phyloP scores from a whole-genome alignment of 2,329 filamentous ascomycete species.

The Triangularia setosa region DNA sequence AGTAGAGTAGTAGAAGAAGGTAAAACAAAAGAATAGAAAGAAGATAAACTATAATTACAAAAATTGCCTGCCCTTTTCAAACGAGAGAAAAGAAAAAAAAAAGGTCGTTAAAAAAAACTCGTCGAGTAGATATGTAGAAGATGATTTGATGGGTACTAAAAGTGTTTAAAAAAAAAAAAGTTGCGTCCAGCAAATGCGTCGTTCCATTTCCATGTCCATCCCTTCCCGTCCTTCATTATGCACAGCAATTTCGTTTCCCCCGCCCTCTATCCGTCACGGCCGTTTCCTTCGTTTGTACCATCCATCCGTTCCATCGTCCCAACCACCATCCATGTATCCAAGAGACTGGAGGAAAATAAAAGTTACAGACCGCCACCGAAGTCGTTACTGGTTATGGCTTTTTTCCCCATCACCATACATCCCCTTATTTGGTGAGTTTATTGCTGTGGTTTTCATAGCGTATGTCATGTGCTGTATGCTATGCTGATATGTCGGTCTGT shows the following conservation, averaged over 20 bases:
- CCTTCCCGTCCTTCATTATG: background rate
- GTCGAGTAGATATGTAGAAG: no score
- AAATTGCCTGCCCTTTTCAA: background rate
- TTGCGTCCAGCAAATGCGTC: background rate
- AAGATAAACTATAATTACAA: background rate
- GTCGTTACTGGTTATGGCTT: background rate
- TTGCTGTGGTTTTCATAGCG: background rate
- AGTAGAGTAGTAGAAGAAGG: conserved; percentile 17
- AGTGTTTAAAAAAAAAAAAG: background rate
- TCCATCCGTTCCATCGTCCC: background rate
- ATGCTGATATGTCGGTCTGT: background rate
- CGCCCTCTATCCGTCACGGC: no score
- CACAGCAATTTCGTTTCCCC: no score
- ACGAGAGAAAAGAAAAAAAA: background rate
- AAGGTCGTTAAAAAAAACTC: background rate
- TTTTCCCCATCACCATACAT: background rate
- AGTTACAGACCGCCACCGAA: background rate
- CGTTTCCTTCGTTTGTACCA: background rate
- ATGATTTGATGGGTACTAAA: background rate
- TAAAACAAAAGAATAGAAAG: conserved; percentile 6
- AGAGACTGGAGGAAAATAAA: background rate
- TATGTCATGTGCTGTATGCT: background rate
- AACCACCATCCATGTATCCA: background rate
- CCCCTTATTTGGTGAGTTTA: no score
- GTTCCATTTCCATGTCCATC: no score